Evolutionary conservation across 768 basidiomycete genomes (phyloP).

Genomic region (Hysterangium stoloniferum): DNA sequence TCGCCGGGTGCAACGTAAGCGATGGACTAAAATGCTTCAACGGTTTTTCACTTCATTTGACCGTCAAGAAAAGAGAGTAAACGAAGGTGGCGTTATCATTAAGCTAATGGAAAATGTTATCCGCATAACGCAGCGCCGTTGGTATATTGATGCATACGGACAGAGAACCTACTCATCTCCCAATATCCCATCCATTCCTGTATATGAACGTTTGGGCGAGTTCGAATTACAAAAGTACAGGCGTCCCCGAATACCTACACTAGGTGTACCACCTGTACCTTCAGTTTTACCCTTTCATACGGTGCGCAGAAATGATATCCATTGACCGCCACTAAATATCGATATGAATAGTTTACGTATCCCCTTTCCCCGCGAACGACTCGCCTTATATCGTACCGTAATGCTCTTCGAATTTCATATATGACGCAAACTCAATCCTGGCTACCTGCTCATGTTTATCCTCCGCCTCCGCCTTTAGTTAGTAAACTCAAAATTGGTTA

Average conservation of each 20-base stretch:
- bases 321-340: background rate
- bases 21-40: conserved; percentile 27
- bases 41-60: conserved; percentile 23
- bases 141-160: conserved; percentile 35
- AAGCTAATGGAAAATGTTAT: conserved; percentile 37
- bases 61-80: conserved; percentile 18
- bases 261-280: conserved; percentile 28
- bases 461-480: conserved; percentile 31
- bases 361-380: conserved; percentile 33
- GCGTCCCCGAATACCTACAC: conserved; percentile 17
- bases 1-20: conserved; percentile 17
- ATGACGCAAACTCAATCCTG: conserved; percentile 34
- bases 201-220: background rate
- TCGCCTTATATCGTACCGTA: conserved; percentile 40
- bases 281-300: conserved; percentile 44
- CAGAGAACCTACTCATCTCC: conserved; percentile 9
- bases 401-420: conserved; percentile 39
- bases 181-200: background rate
- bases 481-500: conserved; percentile 41
- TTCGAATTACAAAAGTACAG: conserved; percentile 13
- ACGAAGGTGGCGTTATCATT: conserved; percentile 38
- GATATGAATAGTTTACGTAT: conserved; percentile 33
- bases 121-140: conserved; percentile 33
- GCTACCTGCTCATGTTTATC: conserved; percentile 32
- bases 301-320: conserved; percentile 20